These are phyloP conservation scores for Aspergillus conjunctus DNA, from an alignment of 495 filamentous ascomycete genomes.

Conservation along the genomic window DNA sequence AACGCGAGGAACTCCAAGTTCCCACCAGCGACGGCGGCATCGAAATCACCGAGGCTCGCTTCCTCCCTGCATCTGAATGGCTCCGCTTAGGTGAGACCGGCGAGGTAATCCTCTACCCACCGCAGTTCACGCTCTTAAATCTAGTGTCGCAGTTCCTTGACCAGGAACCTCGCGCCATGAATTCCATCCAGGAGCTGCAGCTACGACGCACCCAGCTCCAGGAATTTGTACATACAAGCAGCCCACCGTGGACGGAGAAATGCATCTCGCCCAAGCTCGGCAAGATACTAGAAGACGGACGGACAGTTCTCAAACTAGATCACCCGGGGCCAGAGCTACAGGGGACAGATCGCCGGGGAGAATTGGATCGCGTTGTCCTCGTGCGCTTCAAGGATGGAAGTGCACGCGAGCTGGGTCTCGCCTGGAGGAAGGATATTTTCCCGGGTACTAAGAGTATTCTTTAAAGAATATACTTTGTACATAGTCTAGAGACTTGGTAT, in stretches of 20 bases:
- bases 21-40: conserved; percentile 82
- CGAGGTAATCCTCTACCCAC: conserved; percentile 84
- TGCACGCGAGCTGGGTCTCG: conserved; percentile 56
- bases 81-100: conserved; percentile 58
- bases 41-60: conserved; percentile 82
- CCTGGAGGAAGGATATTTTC: conserved; percentile 53
- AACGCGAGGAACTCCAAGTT: conserved; percentile 46
- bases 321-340: conserved; percentile 72
- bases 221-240: conserved; percentile 58
- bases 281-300: conserved; percentile 56
- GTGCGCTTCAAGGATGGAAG: conserved; percentile 63
- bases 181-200: conserved; percentile 46
- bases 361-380: conserved; percentile 71
- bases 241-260: conserved; percentile 73
- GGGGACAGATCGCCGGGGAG: conserved; percentile 62
- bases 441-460: conserved; percentile 34
- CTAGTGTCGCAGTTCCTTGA: conserved; percentile 64
- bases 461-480: conserved; percentile 21
- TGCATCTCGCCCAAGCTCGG: conserved; percentile 70
- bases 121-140: conserved; percentile 79
- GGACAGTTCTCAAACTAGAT: conserved; percentile 67
- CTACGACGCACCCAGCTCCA: conserved; percentile 54
- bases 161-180: conserved; percentile 35
- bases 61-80: conserved; percentile 70
- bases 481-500: background rate